These are phyloP conservation scores for Blastomyces gilchristii DNA, from an alignment of 2,329 filamentous ascomycete species.

Conservation along the genomic window DNA sequence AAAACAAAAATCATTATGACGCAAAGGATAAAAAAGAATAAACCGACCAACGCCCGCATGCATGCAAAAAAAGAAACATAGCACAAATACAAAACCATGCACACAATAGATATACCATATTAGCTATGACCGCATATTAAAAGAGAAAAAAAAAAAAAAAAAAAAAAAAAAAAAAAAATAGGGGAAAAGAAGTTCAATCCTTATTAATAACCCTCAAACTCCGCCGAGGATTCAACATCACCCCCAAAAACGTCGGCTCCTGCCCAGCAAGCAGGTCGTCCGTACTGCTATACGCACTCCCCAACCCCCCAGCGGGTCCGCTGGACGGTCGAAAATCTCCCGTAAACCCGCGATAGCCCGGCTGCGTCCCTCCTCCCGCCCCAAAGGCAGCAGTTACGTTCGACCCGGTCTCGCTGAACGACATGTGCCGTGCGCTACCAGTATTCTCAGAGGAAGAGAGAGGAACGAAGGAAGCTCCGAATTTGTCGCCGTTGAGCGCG, in stretches of 20 bases:
- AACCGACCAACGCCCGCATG: too few species aligned
- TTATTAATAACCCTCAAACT: constrained; percentile 60
- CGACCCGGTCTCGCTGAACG: constrained; percentile 4
- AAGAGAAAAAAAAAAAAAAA: background rate
- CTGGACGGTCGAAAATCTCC: constrained; percentile 21
- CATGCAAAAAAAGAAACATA: too few species aligned
- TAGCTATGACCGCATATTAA: background rate
- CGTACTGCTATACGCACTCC: constrained; percentile 39
- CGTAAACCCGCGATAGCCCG: constrained; percentile 6
- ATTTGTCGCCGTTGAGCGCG: constrained; percentile 12
- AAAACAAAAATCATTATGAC: too few species aligned
- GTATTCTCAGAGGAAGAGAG: constrained; percentile 17
- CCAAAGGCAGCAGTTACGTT: background rate
- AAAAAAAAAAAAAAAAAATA: too few species aligned
- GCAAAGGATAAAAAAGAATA: too few species aligned
- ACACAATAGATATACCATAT: too few species aligned
- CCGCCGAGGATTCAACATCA: constrained; percentile 56
- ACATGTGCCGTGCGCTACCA: constrained; percentile 15
- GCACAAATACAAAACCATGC: too few species aligned
- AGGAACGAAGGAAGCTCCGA: constrained; percentile 7
- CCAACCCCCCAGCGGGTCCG: constrained; percentile 24
- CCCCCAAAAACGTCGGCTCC: constrained; percentile 62
- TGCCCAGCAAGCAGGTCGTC: constrained; percentile 52
- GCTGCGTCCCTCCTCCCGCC: constrained; percentile 7
- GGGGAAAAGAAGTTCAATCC: constrained; percentile 31